phyloP scores from a whole-genome alignment of 768 basidiomycete genomes.

The Lyophyllum shimeji region DNA sequence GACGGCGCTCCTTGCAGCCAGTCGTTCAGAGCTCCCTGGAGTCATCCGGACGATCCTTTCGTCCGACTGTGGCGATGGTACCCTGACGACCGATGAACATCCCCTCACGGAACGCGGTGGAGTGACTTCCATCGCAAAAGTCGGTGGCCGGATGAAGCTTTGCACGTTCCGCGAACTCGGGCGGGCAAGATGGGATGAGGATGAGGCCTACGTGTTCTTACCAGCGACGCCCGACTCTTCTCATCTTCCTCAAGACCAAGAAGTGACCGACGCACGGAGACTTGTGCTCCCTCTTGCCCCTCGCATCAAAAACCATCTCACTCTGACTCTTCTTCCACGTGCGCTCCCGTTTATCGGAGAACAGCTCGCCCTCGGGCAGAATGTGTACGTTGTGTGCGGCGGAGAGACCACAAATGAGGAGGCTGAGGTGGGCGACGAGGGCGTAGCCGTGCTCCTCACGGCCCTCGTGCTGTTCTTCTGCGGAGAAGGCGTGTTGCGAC shows the following conservation, averaged over 20 bases:
- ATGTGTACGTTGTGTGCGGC: constrained; percentile 10
- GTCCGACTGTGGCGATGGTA: background rate
- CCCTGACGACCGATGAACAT: constrained; percentile 15
- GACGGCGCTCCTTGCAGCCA: constrained; percentile 19
- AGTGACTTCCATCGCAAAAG: constrained; percentile 10
- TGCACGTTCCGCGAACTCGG: constrained; percentile 13
- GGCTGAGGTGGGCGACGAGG: constrained; percentile 9
- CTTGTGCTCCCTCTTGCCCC: constrained; percentile 17
- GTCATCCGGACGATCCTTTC: constrained; percentile 37
- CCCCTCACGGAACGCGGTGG: constrained; percentile 31
- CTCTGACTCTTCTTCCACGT: constrained; percentile 7
- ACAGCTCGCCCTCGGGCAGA: constrained; percentile 6
- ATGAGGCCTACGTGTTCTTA: constrained; percentile 10
- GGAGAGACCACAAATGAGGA: background rate
- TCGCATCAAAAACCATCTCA: constrained; percentile 9
- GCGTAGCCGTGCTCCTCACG: constrained; percentile 11
- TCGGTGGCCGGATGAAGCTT: constrained; percentile 8
- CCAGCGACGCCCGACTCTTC: background rate
- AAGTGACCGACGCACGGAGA: background rate
- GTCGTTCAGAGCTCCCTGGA: constrained; percentile 48
- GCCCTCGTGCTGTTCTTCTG: constrained; percentile 13
- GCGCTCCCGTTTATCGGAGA: constrained; percentile 11
- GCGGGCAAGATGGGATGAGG: background rate
- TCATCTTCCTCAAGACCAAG: background rate
- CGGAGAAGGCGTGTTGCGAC: background rate